Evolutionary conservation across 2,329 filamentous ascomycete genomes (phyloP).

Genomic region (Fonsecaea nubica): DNA sequence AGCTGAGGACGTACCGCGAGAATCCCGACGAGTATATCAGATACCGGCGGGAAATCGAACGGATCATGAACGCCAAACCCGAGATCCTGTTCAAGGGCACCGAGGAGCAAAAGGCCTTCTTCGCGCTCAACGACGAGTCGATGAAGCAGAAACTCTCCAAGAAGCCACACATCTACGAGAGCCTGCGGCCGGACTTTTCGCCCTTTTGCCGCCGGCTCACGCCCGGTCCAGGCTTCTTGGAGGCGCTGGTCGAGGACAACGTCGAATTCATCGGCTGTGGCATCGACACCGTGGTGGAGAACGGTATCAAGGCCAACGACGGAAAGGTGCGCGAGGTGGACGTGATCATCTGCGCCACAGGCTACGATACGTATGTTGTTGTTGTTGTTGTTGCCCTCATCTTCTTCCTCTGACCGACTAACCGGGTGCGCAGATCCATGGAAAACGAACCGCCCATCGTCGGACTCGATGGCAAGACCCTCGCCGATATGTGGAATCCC

Average conservation of each 20-base stretch:
- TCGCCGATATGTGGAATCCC: constrained; percentile 44
- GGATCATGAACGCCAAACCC: constrained; percentile 26
- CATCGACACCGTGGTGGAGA: constrained; percentile 64
- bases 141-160: constrained; percentile 36
- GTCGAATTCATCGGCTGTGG: constrained; percentile 64
- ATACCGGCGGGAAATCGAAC: constrained; percentile 44
- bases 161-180: constrained; percentile 40
- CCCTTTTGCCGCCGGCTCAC: constrained; percentile 49
- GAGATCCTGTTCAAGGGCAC: constrained; percentile 13
- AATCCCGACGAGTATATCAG: constrained; percentile 32
- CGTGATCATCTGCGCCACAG: constrained; percentile 47
- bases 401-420: background rate
- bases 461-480: constrained; percentile 41
- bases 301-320: constrained; percentile 47
- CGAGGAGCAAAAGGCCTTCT: constrained; percentile 9
- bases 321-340: constrained; percentile 32
- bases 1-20: background rate
- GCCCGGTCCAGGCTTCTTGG: constrained; percentile 70
- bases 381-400: background rate
- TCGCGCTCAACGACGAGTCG: constrained; percentile 6
- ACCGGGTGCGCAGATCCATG: constrained; percentile 31
- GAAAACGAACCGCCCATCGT: constrained; percentile 38
- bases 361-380: constrained; percentile 41
- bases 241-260: constrained; percentile 66
- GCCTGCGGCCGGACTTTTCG: constrained; percentile 29